Conservation (phyloP, 192 early-diverging fungal genomes). For the Linnemannia hyalina region DNA sequence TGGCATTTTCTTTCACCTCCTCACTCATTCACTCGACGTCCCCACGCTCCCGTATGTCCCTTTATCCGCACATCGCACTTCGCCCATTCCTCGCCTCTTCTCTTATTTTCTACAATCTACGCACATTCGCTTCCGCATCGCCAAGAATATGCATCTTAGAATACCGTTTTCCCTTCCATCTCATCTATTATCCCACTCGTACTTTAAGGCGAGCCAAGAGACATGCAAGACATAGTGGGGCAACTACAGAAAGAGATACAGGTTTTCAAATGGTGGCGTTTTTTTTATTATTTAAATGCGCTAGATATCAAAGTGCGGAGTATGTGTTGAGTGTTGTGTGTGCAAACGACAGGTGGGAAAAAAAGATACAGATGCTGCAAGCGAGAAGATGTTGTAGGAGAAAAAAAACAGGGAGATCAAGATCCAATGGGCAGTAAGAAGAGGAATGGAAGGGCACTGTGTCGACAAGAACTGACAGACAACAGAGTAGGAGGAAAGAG, state of each 20-base stretch:
- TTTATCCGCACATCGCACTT: not conserved
- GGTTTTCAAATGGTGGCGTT: not conserved
- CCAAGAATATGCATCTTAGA: not conserved
- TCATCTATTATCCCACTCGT: not conserved
- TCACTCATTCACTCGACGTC: not conserved
- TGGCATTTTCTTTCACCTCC: slow-evolving; percentile 15
- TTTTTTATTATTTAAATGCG: slow-evolving; percentile 5
- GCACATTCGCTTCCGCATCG: not conserved
- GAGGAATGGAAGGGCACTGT: slow-evolving; percentile 7
- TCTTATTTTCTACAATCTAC: too few relatives aligned
- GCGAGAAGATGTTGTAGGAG: not conserved
- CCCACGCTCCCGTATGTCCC: not conserved
- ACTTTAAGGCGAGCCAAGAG: not conserved
- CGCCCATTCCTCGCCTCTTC: not conserved
- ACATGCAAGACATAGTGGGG: not conserved
- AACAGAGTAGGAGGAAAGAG: not conserved
- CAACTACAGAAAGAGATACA: not conserved
- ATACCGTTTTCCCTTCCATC: not conserved
- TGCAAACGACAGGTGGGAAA: not conserved
- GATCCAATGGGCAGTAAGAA: not conserved
- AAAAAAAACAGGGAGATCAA: not conserved
- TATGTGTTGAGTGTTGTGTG: not conserved
- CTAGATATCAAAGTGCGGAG: not conserved
- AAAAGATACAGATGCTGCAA: not conserved
- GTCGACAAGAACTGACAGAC: not conserved